Base-by-base conservation (phyloP, 768 basidiomycete genomes). In the Agaricus sinodeliciosus region DNA sequence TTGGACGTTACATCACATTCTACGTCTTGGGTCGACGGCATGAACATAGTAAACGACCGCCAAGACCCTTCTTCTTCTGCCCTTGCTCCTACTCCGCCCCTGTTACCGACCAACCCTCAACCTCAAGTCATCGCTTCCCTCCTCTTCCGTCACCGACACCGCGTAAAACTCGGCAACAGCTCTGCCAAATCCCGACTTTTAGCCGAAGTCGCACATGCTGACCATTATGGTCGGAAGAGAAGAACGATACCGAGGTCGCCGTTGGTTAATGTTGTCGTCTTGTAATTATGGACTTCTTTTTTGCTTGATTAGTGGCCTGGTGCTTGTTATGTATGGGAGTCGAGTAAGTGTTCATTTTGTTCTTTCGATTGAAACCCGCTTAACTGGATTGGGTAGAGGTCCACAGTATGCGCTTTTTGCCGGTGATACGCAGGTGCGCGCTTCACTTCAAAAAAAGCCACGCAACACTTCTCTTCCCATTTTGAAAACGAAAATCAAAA, bases 81-180 rank as follows among this genome's bases (percentile, higher is more conserved):
- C 7, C 27, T 11, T 11, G 12, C 26, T 18, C 37, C 43, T 9
- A 18, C 18, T 19, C 51, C 16, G n/a, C 25, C 25, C 25, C 44
- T 37, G 8, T 13, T 45, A 35, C 50, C 50, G 50, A 51, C 37
- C 19, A 44, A 44, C 18, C 39, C 44, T 5, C 27, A 34, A 36
- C 44, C 45, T 25, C 51, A 53, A 27, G 27, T 46, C 6, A 15
- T 39, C 46, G 51, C 51, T n/a, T 53, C 51, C 3, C 26, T 53
- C 3, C 9, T 39, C 36, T 53, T 53, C 44, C 51, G 51, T 13
- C 46, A 39, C 13, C 43, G 51, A n/a, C 27, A 53, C 31, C 51
- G 51, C 28, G 27, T 44, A 27, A 53, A 46, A 36, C 31, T 31
- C 31, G 6, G 4, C 11, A 3, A 11, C 6, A 11, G 31, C 31